These are phyloP conservation scores for Phaffomyces antillensis DNA, from an alignment of 805 yeast species.

Conservation along the genomic window DNA sequence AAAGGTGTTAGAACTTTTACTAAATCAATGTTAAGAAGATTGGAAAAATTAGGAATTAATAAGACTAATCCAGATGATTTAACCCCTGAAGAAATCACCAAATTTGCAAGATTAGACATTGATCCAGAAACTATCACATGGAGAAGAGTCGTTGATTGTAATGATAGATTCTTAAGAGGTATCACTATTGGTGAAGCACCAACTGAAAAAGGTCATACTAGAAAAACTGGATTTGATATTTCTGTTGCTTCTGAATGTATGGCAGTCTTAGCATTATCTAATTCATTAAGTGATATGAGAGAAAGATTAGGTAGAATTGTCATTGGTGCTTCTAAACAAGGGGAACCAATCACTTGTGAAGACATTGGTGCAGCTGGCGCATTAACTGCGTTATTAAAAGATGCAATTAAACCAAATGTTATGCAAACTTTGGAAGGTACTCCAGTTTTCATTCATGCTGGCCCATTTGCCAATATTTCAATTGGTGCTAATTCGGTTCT, in stretches of 20 bases:
- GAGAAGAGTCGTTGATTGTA: slow-evolving; percentile 81
- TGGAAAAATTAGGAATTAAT: slow-evolving; percentile 58
- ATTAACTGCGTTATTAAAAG: slow-evolving; percentile 86
- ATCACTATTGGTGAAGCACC: slow-evolving; percentile 77
- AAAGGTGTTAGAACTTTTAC: slow-evolving; percentile 66
- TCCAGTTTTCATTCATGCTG: slow-evolving; percentile 96
- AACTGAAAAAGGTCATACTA: slow-evolving; percentile 66
- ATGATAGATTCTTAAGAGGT: slow-evolving; percentile 73
- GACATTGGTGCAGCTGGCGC: slow-evolving; percentile 97
- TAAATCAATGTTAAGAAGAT: slow-evolving; percentile 58
- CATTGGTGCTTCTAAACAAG: slow-evolving; percentile 69
- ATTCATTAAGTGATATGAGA: slow-evolving; percentile 75
- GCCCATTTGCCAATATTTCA: slow-evolving; percentile 95
- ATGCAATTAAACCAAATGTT: slow-evolving; percentile 91
- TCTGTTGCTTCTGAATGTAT: slow-evolving; percentile 81
- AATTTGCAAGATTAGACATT: slow-evolving; percentile 64
- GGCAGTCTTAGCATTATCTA: slow-evolving; percentile 82
- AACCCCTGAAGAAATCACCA: slow-evolving; percentile 57
- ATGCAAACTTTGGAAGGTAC: slow-evolving; percentile 98
- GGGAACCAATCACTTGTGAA: slow-evolving; percentile 86
- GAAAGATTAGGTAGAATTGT: slow-evolving; percentile 84
- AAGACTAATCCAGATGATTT: slow-evolving; percentile 68
- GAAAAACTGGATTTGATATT: slow-evolving; percentile 76
- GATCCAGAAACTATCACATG: slow-evolving; percentile 76
- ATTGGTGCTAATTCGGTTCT: slow-evolving; percentile 94